Evolutionary conservation across 352 stramenopile species (phyloP), one percentile per base, ranked within the genome.

Genomic region (Phytophthora citrophthora): DNA sequence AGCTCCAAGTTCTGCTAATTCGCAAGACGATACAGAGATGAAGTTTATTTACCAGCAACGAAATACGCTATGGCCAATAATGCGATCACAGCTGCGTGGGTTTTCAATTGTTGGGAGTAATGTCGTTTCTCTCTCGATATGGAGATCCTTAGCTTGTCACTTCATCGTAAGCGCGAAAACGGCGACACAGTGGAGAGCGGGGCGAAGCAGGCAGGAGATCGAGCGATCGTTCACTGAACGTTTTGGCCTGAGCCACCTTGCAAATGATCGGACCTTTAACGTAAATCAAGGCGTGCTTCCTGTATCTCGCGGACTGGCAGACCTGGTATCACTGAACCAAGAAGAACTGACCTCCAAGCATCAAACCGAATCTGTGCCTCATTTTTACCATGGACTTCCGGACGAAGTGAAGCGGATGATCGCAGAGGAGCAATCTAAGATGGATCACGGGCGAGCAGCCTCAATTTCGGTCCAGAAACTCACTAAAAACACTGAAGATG

Each of bases 341-440:
- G 69, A 86, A 18, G 65, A 81, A 15, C 38, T 76, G 5, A 57
- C 68, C 5, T 60, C 23, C 2, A 64, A 61, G 4, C 38, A 64
- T 4, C 51, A 51, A n/a, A 51, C 48, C 2, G 72, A 76, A 18
- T 83, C 71, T 4, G 67, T 74, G n/a, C 85, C 85, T 5, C 85
- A 92, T 40, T 93, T 93, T 61, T 93, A 91, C 31, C 85, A 93
- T 54, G 85, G 83, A 4, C 55, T 93, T 0, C 81, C 85, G 0
- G 74, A 78, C 20, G 83, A 90, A 51, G 77, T 93, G 38, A 93
- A 93, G 64, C 76, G 73, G 1, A 82, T 91, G 72, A 89, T 94
- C 20, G 67, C 74, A 6, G 77, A 91, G 12, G 76, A 92, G 43
- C 76, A 88, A 43, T 36, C 53, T 3, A 74, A 70, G 43, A 56